Conservation (phyloP, 23 red algal genomes). For the Chondrus crispus region DNA sequence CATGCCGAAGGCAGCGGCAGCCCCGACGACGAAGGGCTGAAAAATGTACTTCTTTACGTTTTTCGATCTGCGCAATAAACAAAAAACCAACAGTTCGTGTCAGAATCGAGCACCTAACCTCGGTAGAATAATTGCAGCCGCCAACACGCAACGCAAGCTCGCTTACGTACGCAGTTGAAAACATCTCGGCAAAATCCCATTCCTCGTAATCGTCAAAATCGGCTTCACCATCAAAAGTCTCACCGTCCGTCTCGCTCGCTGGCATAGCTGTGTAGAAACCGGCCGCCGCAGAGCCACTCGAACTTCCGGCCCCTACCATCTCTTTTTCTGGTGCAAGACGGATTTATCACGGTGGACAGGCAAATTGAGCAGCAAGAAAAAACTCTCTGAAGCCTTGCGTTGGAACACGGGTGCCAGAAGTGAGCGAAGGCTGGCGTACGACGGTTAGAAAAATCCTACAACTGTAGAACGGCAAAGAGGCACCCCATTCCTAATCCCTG, state of each 20-base stretch:
- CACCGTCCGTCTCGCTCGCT: conserved; percentile 61
- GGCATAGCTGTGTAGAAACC: conserved; percentile 47
- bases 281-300: conserved; percentile 10
- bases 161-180: conserved; percentile 46
- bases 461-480: too few relatives aligned
- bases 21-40: conserved; percentile 86
- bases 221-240: conserved; percentile 50
- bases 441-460: too few relatives aligned
- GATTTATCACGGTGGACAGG: too few relatives aligned
- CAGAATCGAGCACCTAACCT: not conserved
- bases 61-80: conserved; percentile 31
- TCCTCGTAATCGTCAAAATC: conserved; percentile 71
- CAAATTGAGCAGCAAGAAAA: too few relatives aligned
- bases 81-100: not conserved
- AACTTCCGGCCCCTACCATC: conserved; percentile 37
- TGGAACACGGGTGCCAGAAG: too few relatives aligned
- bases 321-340: too few relatives aligned
- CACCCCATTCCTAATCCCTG: too few relatives aligned
- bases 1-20: conserved; percentile 82
- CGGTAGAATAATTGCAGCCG: too few relatives aligned
- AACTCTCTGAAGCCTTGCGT: too few relatives aligned
- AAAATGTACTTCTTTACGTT: conserved; percentile 62
- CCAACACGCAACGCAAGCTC: not conserved
- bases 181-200: conserved; percentile 58
- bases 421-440: too few relatives aligned